Evolutionary conservation across 2,329 filamentous ascomycete genomes (phyloP).

Genomic region (Fonsecaea nubica): DNA sequence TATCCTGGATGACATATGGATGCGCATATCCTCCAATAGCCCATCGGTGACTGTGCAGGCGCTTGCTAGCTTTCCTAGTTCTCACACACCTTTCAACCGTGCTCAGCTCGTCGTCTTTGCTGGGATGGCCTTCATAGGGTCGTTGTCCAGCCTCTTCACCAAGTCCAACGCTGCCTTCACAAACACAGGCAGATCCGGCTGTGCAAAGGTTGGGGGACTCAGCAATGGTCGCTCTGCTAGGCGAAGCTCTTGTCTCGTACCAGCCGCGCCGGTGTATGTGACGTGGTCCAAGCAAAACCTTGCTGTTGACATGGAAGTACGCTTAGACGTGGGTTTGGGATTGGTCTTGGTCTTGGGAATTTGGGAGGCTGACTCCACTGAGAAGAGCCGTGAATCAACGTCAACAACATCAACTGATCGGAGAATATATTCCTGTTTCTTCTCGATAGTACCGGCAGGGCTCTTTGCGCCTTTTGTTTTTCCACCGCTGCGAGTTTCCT

Average conservation of each 20-base stretch:
- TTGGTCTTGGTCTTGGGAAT: background rate
- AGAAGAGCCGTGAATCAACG: constrained; percentile 27
- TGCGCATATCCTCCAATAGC: background rate
- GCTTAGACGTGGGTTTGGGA: background rate
- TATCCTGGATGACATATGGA: background rate
- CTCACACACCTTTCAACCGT: background rate
- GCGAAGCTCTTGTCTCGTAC: constrained; percentile 28
- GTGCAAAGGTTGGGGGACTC: constrained; percentile 12
- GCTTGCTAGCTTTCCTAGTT: background rate
- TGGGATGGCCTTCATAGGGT: constrained; percentile 1
- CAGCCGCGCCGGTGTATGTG: constrained; percentile 28
- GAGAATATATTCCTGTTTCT: constrained; percentile 27
- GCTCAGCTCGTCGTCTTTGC: background rate
- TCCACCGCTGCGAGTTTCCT: background rate
- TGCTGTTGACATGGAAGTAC: background rate
- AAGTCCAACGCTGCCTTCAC: constrained; percentile 19
- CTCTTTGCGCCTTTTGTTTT: background rate
- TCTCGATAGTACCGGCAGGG: background rate
- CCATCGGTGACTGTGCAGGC: background rate
- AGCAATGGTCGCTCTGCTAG: constrained; percentile 23
- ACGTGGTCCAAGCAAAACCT: constrained; percentile 29
- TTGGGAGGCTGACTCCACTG: background rate
- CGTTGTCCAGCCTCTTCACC: constrained; percentile 14
- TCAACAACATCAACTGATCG: constrained; percentile 31
- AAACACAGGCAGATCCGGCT: constrained; percentile 19